Conservation (phyloP, 805 yeast species). For the Ascoidea asiatica region DNA sequence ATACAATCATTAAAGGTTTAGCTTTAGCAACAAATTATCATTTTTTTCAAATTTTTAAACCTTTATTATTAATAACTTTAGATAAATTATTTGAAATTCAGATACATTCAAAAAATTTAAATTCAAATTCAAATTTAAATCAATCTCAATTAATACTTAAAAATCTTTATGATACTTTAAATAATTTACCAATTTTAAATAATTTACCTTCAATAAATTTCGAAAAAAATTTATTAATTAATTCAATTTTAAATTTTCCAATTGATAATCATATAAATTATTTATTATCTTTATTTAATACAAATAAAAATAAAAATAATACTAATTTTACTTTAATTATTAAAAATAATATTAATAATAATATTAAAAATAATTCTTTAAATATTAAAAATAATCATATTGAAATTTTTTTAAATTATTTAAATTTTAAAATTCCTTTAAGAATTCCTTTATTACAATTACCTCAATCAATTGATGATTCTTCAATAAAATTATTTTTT, state of each 20-base stretch:
- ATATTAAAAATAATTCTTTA: background rate
- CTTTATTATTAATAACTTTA: constrained; percentile 34
- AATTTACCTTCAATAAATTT: constrained; percentile 3
- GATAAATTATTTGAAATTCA: constrained; percentile 26
- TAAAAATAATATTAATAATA: no score
- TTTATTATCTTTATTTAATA: background rate
- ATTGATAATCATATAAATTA: constrained; percentile 4
- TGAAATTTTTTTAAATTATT: constrained; percentile 24
- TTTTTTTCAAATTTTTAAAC: constrained; percentile 39
- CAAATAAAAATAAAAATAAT: background rate
- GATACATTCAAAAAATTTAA: background rate
- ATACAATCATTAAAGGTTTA: constrained; percentile 37
- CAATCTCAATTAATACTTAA: constrained; percentile 1
- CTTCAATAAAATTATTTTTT: constrained; percentile 4
- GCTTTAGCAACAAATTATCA: constrained; percentile 32
- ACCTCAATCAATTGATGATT: constrained; percentile 12
- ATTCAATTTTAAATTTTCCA: constrained; percentile 8
- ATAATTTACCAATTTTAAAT: background rate
- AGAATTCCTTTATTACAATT: constrained; percentile 20
- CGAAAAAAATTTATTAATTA: constrained; percentile 4
- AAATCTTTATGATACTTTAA: constrained; percentile 4
- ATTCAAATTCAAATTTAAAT: background rate
- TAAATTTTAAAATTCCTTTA: constrained; percentile 29
- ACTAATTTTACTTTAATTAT: background rate
- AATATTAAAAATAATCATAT: constrained; percentile 21